Evolutionary conservation across 805 yeast genomes (phyloP), one percentile per base, ranked within the genome.

Genomic region (Wickerhamiella sorbophila): DNA sequence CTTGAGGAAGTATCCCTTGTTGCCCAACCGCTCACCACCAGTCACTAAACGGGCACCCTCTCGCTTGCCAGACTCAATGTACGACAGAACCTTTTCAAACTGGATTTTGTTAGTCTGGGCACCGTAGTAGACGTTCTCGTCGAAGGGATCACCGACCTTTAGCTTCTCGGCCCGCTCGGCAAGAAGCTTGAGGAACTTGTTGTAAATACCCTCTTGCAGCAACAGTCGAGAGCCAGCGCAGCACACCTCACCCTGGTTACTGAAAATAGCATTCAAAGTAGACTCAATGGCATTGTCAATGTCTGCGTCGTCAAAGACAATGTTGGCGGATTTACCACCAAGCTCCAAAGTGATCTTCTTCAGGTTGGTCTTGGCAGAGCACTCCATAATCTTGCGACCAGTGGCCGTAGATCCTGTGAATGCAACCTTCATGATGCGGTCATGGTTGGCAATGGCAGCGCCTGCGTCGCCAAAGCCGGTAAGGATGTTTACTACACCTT

Each of bases 181-280:
- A 58, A 81, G 75, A 50, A 65, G 72, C 31, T 64, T 66, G 44
- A 84, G 58, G 48, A 85, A 73, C 58, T 75, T 67, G 47, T 86
- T 94, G 65, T 87, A 82, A 49, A 84, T 69, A 31, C 74, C 73
- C 51, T 80, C 88, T 63, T 88, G 94, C 45, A 86, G 80, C 61
- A 82, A 82, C 50, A 86, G 66, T 66, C 97, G 77, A 38, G 95
- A 85, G 53, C 94, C 88, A 24, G 95, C 95, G 55, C 87, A 79
- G 65, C 97, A 87, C 44, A 86, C 91, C 67, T 87, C 95, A 64
- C 97, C 97, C 58, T 87, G 77, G 70, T 87, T 87, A 71, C 73
- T 83, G 72, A 81, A 82, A 55, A 86, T 81, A 61, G 94, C 95
- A 42, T 71, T 60, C 36, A 82, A 71, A 50, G 84, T 77, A 67